phyloP scores from a whole-genome alignment of 257 asterid genomes.

The Solanum appendiculatum region DNA sequence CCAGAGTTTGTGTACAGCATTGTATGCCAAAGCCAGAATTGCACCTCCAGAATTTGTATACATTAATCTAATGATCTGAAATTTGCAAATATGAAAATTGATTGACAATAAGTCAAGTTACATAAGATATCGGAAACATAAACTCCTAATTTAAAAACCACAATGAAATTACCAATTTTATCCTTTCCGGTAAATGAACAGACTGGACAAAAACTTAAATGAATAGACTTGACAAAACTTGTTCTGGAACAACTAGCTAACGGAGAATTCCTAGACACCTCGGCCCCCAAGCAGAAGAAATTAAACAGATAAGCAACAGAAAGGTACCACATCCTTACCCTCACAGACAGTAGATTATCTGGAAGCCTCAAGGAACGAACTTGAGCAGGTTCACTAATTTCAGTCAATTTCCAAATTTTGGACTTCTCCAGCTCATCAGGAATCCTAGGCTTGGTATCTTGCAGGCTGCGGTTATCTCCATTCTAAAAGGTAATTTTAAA shows the following conservation, averaged over 20 bases:
- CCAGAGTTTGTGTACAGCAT: slow-evolving; percentile 71
- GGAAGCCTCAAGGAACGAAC: slow-evolving; percentile 51
- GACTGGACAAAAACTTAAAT: neutral
- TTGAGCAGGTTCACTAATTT: slow-evolving; percentile 43
- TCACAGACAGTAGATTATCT: slow-evolving; percentile 32
- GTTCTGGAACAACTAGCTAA: neutral
- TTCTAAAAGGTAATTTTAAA: slow-evolving; percentile 13
- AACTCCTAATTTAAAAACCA: neutral
- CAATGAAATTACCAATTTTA: neutral
- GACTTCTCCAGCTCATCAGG: slow-evolving; percentile 42
- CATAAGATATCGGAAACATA: neutral
- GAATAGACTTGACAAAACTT: neutral
- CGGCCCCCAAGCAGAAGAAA: neutral
- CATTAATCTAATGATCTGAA: slow-evolving; percentile 48
- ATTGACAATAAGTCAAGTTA: neutral
- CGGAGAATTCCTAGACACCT: neutral
- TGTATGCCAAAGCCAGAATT: slow-evolving; percentile 46
- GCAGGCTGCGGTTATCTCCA: slow-evolving; percentile 31
- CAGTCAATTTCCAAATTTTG: slow-evolving; percentile 47
- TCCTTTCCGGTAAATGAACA: neutral
- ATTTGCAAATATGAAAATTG: neutral
- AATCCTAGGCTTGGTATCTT: slow-evolving; percentile 31
- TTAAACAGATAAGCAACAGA: neutral
- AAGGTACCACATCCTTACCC: slow-evolving; percentile 20
- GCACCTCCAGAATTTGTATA: slow-evolving; percentile 60